phyloP scores from a whole-genome alignment of 139 green algal species.

The Chlorella sp. region DNA sequence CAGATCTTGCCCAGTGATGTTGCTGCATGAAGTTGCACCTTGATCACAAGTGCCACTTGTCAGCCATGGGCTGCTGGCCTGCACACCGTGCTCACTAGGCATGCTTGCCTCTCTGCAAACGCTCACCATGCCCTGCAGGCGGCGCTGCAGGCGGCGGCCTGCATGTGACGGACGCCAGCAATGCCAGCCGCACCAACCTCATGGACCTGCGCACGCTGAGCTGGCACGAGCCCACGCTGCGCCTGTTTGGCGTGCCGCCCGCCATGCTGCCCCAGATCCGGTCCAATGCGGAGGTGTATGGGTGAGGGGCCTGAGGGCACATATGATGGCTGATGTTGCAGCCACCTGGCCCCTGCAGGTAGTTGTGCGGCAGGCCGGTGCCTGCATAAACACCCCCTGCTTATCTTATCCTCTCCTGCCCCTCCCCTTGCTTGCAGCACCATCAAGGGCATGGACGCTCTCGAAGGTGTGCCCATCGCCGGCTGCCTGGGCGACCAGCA shows the following conservation, averaged over 20 bases:
- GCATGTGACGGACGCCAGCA: slow-evolving; percentile 94
- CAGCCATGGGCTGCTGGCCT: no score
- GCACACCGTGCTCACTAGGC: no score
- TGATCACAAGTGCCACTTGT: no score
- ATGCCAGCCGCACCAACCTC: slow-evolving; percentile 92
- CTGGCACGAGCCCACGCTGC: slow-evolving; percentile 80
- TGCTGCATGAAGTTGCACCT: no score
- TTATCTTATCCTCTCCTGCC: no score
- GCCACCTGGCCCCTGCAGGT: no score
- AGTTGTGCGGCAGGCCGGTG: no score
- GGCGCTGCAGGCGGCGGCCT: slow-evolving; percentile 50
- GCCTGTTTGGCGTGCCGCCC: slow-evolving; percentile 68
- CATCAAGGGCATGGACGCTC: background rate
- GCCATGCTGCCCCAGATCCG: slow-evolving; percentile 82
- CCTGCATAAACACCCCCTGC: no score
- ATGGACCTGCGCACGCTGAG: slow-evolving; percentile 87
- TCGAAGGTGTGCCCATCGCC: slow-evolving; percentile 84
- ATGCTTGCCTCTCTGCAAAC: no score
- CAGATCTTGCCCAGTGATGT: no score
- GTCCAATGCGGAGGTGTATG: slow-evolving; percentile 86
- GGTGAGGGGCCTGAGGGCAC: slow-evolving; percentile 1
- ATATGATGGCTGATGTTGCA: no score
- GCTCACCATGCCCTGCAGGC: background rate
- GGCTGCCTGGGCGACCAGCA: slow-evolving; percentile 97
- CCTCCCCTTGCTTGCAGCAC: background rate